phyloP scores from a whole-genome alignment of 2,329 filamentous ascomycete genomes.

The Pseudogymnoascus sp. region DNA sequence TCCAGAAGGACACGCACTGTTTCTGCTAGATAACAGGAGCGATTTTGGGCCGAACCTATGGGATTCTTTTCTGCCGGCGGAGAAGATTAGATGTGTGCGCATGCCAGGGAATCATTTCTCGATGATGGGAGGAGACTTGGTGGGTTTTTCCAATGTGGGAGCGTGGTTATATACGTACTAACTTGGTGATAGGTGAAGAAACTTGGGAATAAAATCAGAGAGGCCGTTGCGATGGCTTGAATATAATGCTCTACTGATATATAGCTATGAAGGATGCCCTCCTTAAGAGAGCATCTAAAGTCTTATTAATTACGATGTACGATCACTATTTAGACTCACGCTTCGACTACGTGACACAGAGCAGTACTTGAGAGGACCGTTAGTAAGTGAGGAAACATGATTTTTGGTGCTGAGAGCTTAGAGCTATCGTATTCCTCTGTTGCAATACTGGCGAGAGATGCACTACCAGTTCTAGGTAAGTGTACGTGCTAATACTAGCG shows the following conservation, averaged over 20 bases:
- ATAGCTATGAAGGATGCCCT: neutral
- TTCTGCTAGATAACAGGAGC: conserved; percentile 63
- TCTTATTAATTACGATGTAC: neutral
- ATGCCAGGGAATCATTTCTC: conserved; percentile 68
- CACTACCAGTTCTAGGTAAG: neutral
- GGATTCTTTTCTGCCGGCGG: conserved; percentile 53
- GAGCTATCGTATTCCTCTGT: neutral
- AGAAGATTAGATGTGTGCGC: conserved; percentile 54
- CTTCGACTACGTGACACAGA: neutral
- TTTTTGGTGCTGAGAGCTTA: neutral
- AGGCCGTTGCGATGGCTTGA: conserved; percentile 6
- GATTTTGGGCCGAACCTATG: conserved; percentile 64
- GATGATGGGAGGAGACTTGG: conserved; percentile 59
- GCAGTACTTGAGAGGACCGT: neutral
- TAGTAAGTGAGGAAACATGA: neutral
- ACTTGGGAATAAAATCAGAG: conserved; percentile 9
- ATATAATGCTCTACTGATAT: neutral
- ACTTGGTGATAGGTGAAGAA: conserved; percentile 4
- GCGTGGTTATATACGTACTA: neutral
- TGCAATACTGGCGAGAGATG: neutral
- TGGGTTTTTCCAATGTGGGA: conserved; percentile 26
- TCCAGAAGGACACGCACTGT: conserved; percentile 52
- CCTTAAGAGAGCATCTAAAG: neutral
- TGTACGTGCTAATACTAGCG: neutral
- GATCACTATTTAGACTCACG: neutral